Conservation (phyloP, 306 rosid genomes). For the Pyrus betulifolia region DNA sequence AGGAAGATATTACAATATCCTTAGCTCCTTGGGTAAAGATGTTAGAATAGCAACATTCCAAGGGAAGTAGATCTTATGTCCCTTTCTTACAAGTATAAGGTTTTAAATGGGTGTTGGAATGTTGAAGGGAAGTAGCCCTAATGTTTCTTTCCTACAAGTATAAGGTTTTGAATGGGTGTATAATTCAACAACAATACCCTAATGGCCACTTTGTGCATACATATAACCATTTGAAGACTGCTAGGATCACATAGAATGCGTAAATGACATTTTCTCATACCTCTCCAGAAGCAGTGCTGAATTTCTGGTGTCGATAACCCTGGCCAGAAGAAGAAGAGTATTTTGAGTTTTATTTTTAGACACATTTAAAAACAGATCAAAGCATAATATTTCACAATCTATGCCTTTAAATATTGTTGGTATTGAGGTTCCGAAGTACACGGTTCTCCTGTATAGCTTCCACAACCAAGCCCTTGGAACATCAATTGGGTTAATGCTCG, state of each 20-base stretch:
- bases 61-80: neutral
- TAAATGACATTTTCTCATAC: slow-evolving; percentile 31
- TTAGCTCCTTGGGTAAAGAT: neutral
- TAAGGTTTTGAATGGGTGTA: neutral
- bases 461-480: slow-evolving; percentile 46
- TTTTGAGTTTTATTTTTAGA: slow-evolving; percentile 8
- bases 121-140: no score
- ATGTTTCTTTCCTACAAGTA: neutral
- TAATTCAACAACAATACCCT: neutral
- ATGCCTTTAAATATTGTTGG: slow-evolving; percentile 67
- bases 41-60: neutral
- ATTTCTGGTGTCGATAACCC: slow-evolving; percentile 76
- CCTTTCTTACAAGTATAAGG: no score
- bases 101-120: no score
- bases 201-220: neutral
- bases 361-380: neutral
- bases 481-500: slow-evolving; percentile 44
- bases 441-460: slow-evolving; percentile 45
- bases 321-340: slow-evolving; percentile 25
- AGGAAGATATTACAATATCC: neutral
- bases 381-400: neutral
- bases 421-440: slow-evolving; percentile 49
- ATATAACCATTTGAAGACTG: neutral
- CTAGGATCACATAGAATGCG: neutral
- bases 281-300: slow-evolving; percentile 93